phyloP scores from a whole-genome alignment of 2,329 filamentous ascomycete species.

The Ceratocystis diversiconidia region DNA sequence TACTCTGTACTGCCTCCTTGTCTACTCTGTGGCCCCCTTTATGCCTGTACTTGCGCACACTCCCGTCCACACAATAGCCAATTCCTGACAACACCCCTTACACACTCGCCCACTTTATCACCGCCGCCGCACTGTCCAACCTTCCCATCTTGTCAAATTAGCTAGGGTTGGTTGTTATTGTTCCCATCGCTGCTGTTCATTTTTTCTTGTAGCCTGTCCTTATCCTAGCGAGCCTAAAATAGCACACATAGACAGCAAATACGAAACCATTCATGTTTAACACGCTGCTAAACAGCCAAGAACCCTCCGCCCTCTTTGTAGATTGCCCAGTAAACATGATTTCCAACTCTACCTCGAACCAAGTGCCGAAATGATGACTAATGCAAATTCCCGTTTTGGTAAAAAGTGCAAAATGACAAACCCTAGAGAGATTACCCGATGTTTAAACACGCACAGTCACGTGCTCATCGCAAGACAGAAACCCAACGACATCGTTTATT shows the following conservation, averaged over 20 bases:
- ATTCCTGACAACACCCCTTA: too few relatives aligned
- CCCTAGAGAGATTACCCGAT: background rate
- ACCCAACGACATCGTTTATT: conserved; percentile 7
- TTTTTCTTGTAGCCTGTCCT: background rate
- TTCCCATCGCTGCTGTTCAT: too few relatives aligned
- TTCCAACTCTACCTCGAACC: background rate
- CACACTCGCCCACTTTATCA: too few relatives aligned
- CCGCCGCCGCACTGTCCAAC: too few relatives aligned
- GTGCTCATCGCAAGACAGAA: background rate
- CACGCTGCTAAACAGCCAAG: background rate
- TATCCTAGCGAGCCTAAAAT: background rate
- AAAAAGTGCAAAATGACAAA: background rate
- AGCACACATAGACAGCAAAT: background rate
- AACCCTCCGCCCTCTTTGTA: background rate
- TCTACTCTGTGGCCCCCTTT: too few relatives aligned
- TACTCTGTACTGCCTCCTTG: too few relatives aligned
- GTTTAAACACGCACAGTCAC: background rate
- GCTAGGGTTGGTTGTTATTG: too few relatives aligned
- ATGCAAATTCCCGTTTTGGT: background rate
- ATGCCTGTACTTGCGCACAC: too few relatives aligned
- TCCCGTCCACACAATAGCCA: too few relatives aligned
- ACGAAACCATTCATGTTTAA: background rate
- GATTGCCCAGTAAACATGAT: background rate
- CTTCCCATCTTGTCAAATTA: too few relatives aligned
- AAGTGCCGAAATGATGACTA: background rate